Evolutionary conservation across 2,329 filamentous ascomycete species (phyloP), one percentile per base, ranked within the genome.

Genomic region (Cadophora sp.): DNA sequence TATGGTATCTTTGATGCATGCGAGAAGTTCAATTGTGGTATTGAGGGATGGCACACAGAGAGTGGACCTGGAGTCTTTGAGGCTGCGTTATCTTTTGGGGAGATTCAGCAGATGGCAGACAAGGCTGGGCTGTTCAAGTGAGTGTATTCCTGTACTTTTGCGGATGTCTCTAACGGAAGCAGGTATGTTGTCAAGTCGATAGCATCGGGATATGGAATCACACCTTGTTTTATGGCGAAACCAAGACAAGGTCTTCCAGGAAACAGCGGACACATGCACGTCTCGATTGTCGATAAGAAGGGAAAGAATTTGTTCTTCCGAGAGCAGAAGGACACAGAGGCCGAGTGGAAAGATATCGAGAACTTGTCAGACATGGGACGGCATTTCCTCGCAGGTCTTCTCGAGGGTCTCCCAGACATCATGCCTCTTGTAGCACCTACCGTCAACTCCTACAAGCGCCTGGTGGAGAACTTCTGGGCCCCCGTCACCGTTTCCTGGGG

Each of bases 391-490:
- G 96, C 96, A 0, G 96, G 96, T 8, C 81, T 99, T 1, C 85
- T 99, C 0, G 91, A 93, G 27, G 96, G 95, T 16, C 86, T 99
- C 4, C 93, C 96, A 1, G 93, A 97, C 77, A 89, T 98, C 73
- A 99, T 99, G 96, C 96, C 96, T 0, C 84, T 98, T 68, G 85
- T 99, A 14, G 96, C 95, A 0, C 96, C 96, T 0, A 99, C 93
- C 0, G 88, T 99, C 77, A 99, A 99, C 85, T 97, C 93, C 70
- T 99, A 99, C 85, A 99, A 99, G 82, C 91, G 96, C 3, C 86
- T 99, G 0, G 96, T 99, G 2, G 96, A 99, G 83, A 98, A 98
- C 82, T 98, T 97, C 81, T 99, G 96, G 96, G 96, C 96, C 0
- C 96, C 96, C 0, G 96, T 99, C 6, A 97, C 95, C 0, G 96